A percentile compares a stretch with the other conserved stretches of the same genome.
Evolutionary conservation across 2,329 filamentous ascomycete genomes (phyloP).

Genomic region (Fusarium brachygibbosum): DNA sequence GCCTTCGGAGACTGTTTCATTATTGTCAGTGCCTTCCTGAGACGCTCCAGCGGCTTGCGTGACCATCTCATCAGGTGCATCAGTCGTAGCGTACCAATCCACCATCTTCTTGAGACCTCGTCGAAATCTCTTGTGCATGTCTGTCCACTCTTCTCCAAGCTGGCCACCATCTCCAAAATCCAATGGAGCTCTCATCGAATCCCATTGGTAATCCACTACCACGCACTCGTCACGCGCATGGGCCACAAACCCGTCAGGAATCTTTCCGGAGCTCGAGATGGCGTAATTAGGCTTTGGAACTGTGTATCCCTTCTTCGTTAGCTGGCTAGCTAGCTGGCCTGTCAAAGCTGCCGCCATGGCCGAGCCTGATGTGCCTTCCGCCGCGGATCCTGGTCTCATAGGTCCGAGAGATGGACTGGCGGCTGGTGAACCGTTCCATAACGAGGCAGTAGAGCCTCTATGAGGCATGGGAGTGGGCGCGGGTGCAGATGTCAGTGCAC

Average conservation of each 20-base stretch:
- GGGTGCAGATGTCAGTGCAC: slow-evolving; percentile 56
- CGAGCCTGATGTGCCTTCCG: slow-evolving; percentile 50
- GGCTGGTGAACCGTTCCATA: slow-evolving; percentile 54
- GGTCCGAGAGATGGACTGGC: slow-evolving; percentile 45
- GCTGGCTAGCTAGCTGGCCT: slow-evolving; percentile 43
- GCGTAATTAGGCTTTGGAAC: slow-evolving; percentile 87
- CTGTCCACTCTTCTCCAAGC: slow-evolving; percentile 93
- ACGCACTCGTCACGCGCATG: slow-evolving; percentile 91
- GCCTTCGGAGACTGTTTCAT: slow-evolving; percentile 61
- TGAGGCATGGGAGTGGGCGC: slow-evolving; percentile 33
- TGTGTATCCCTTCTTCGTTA: slow-evolving; percentile 69
- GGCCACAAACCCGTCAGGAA: slow-evolving; percentile 88
- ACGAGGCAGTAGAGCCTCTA: slow-evolving; percentile 46
- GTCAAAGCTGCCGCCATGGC: slow-evolving; percentile 55
- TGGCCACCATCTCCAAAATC: slow-evolving; percentile 90
- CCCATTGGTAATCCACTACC: slow-evolving; percentile 94
- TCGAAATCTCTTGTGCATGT: slow-evolving; percentile 93
- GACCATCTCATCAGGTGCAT: slow-evolving; percentile 65
- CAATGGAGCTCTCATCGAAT: slow-evolving; percentile 83
- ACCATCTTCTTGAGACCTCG: slow-evolving; percentile 83
- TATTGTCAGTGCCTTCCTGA: slow-evolving; percentile 51
- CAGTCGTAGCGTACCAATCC: slow-evolving; percentile 80
- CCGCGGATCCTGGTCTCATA: slow-evolving; percentile 36
- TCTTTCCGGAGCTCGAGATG: slow-evolving; percentile 81
- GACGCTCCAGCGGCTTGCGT: slow-evolving; percentile 52